Conservation (phyloP, 148 eudicot species). For the Selenicereus undatus region DNA sequence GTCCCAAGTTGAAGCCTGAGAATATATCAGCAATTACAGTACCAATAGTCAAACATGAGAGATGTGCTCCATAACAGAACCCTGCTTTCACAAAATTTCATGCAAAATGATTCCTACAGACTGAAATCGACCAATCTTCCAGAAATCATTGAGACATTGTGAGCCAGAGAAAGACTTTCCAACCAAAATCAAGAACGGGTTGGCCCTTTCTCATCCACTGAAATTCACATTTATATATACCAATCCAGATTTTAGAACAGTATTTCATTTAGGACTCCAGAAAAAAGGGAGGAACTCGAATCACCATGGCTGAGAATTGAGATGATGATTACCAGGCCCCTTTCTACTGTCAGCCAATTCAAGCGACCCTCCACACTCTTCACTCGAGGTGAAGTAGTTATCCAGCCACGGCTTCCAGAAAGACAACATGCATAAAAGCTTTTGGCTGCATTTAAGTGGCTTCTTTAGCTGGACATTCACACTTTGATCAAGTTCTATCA, state of each 20-base stretch:
- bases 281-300: not conserved
- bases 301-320: not conserved
- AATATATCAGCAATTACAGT: not conserved
- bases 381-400: slow-evolving; percentile 6
- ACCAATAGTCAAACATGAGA: not conserved
- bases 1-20: not conserved
- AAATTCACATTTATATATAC: not conserved
- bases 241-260: slow-evolving; percentile 4
- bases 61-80: not conserved
- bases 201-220: not conserved
- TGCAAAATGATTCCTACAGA: not conserved
- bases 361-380: slow-evolving; percentile 1
- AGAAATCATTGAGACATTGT: not conserved
- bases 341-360: slow-evolving; percentile 11
- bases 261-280: slow-evolving; percentile 11
- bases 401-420: not conserved
- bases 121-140: not conserved
- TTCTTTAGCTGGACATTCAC: slow-evolving; percentile 10
- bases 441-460: slow-evolving; percentile 21
- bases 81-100: not conserved
- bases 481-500: not conserved
- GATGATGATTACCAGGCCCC: not conserved
- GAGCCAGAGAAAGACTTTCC: slow-evolving; percentile 8
- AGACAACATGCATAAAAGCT: slow-evolving; percentile 3
- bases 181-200: not conserved